Evolutionary conservation across 768 basidiomycete species (phyloP).

Genomic region (Phylloporus scabripes): DNA sequence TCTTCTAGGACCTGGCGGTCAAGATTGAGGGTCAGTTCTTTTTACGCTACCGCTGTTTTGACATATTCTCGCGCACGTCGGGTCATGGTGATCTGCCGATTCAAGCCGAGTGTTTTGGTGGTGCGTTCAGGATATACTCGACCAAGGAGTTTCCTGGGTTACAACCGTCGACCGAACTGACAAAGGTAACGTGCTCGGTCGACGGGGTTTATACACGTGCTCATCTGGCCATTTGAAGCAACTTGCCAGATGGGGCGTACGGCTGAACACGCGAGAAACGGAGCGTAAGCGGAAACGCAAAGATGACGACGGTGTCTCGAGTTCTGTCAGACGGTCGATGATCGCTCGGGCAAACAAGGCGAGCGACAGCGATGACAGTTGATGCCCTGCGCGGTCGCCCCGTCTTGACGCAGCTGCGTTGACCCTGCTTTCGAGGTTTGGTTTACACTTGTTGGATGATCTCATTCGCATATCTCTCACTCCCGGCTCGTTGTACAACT

Average conservation of each 20-base stretch:
- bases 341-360: slow-evolving; percentile 5
- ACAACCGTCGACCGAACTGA: slow-evolving; percentile 61
- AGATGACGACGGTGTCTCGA: slow-evolving; percentile 6
- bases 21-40: slow-evolving; percentile 61
- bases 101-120: slow-evolving; percentile 63
- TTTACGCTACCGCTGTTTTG: slow-evolving; percentile 67
- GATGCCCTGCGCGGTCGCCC: background rate
- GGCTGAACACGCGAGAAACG: slow-evolving; percentile 34
- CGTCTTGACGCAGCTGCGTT: background rate
- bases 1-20: slow-evolving; percentile 58
- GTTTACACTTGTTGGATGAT: slow-evolving; percentile 5
- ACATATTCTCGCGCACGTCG: slow-evolving; percentile 42
- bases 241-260: slow-evolving; percentile 32
- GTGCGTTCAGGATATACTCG: slow-evolving; percentile 62
- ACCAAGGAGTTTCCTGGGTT: slow-evolving; percentile 74
- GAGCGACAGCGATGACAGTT: slow-evolving; percentile 26
- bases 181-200: slow-evolving; percentile 42
- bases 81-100: slow-evolving; percentile 34
- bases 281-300: slow-evolving; percentile 35
- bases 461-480: slow-evolving; percentile 3
- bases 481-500: slow-evolving; percentile 15
- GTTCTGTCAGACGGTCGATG: slow-evolving; percentile 4
- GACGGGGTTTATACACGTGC: background rate
- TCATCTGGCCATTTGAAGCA: slow-evolving; percentile 19
- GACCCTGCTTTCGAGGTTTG: slow-evolving; percentile 1